A percentile compares a stretch with the other conserved stretches of the same genome.
Conservation (phyloP, 164 flowering plant species). For the Aristolochia fimbriata region DNA sequence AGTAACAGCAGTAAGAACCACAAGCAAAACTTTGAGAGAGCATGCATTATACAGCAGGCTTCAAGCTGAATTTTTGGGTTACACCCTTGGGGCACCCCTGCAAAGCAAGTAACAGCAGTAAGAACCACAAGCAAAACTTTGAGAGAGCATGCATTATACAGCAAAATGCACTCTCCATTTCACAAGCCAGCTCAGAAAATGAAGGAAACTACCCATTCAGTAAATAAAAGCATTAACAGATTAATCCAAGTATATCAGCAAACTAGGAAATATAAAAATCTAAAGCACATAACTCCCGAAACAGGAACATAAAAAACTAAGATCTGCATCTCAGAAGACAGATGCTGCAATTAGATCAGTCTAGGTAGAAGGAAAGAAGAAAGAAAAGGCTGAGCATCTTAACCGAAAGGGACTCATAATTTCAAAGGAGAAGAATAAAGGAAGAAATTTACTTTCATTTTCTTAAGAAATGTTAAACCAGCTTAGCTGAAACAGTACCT, state of each 20-base stretch:
- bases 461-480: neutral
- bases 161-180: neutral
- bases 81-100: constrained; percentile 89
- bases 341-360: too few species aligned
- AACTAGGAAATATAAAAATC: too few species aligned
- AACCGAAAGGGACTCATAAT: too few species aligned
- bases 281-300: too few species aligned
- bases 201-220: neutral
- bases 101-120: neutral
- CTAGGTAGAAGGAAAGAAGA: too few species aligned
- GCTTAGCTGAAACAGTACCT: too few species aligned
- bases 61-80: constrained; percentile 76
- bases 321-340: too few species aligned
- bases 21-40: neutral
- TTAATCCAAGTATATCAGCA: too few species aligned
- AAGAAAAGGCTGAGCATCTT: too few species aligned
- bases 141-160: neutral
- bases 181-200: neutral
- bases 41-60: constrained; percentile 36
- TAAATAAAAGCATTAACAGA: neutral
- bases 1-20: neutral
- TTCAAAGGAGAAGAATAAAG: neutral
- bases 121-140: neutral
- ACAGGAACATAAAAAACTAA: too few species aligned
- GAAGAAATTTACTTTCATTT: neutral